These are phyloP conservation scores for Pulveroboletus sp. DNA, from an alignment of 768 basidiomycete species.

Conservation along the genomic window DNA sequence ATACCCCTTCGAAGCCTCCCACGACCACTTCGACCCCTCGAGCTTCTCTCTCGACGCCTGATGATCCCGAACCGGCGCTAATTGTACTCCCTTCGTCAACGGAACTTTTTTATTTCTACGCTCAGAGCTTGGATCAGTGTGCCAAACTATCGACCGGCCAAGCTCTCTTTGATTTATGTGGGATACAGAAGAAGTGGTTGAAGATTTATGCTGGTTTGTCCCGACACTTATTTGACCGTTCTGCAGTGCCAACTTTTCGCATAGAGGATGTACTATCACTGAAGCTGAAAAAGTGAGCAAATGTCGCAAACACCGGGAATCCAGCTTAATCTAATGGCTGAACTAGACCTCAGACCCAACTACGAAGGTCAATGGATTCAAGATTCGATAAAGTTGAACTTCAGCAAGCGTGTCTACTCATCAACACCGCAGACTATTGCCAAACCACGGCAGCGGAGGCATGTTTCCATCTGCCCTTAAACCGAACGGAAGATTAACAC, in stretches of 20 bases:
- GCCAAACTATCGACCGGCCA: constrained; percentile 83
- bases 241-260: background rate
- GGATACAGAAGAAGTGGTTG: constrained; percentile 90
- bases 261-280: constrained; percentile 82
- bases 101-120: constrained; percentile 96
- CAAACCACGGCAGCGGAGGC: constrained; percentile 88
- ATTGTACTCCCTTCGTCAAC: constrained; percentile 89
- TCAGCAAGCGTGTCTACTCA: constrained; percentile 78
- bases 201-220: constrained; percentile 81
- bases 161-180: constrained; percentile 75
- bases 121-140: constrained; percentile 91
- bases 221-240: background rate
- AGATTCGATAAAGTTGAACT: constrained; percentile 73
- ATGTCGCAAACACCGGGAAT: background rate
- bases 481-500: background rate
- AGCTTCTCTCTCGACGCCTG: constrained; percentile 36
- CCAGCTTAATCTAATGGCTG: background rate
- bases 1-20: constrained; percentile 36
- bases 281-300: constrained; percentile 62
- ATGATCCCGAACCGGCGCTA: constrained; percentile 45
- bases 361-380: constrained; percentile 73
- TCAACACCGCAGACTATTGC: constrained; percentile 98
- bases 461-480: constrained; percentile 6
- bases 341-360: constrained; percentile 36
- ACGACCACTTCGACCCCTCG: constrained; percentile 30